Conservation (phyloP, 2,329 filamentous ascomycete species). For the Penicillium sp. region DNA sequence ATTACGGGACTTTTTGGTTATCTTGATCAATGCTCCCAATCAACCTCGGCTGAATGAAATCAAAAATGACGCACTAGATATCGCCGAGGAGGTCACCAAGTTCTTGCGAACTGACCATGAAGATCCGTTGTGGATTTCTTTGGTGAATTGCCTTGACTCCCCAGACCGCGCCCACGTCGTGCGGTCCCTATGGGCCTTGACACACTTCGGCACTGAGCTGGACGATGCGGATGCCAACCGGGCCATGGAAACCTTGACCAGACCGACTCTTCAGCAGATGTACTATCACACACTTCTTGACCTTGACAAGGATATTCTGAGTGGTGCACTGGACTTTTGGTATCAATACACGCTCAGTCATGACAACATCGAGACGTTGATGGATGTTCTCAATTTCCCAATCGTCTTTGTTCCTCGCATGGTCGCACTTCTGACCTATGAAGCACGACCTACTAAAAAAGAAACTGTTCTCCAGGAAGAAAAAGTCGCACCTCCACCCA, state of each 20-base stretch:
- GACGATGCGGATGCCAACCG: slow-evolving; percentile 68
- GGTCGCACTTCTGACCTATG: slow-evolving; percentile 73
- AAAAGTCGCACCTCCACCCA: slow-evolving; percentile 55
- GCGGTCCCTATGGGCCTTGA: slow-evolving; percentile 75
- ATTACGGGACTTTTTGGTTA: slow-evolving; percentile 77
- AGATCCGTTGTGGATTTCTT: slow-evolving; percentile 74
- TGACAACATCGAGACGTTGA: slow-evolving; percentile 69
- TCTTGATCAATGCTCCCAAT: slow-evolving; percentile 73
- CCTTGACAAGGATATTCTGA: slow-evolving; percentile 83
- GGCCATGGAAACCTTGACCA: slow-evolving; percentile 65
- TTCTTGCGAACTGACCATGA: slow-evolving; percentile 69
- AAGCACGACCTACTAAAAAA: slow-evolving; percentile 61
- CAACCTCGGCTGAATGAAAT: slow-evolving; percentile 72
- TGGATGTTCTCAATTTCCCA: slow-evolving; percentile 38
- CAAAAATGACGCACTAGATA: slow-evolving; percentile 87
- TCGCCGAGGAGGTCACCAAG: slow-evolving; percentile 83
- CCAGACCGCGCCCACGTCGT: slow-evolving; percentile 79
- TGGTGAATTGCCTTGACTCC: slow-evolving; percentile 58
- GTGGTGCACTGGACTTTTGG: slow-evolving; percentile 86
- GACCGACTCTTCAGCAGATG: slow-evolving; percentile 57
- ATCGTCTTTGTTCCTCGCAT: slow-evolving; percentile 69
- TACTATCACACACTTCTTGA: slow-evolving; percentile 43
- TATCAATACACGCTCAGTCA: slow-evolving; percentile 91
- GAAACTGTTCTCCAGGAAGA: slow-evolving; percentile 60
- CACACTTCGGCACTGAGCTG: slow-evolving; percentile 82